Evolutionary conservation across 805 yeast species (phyloP), one percentile per base, ranked within the genome.

Genomic region (Kodamaea neixiangensis): DNA sequence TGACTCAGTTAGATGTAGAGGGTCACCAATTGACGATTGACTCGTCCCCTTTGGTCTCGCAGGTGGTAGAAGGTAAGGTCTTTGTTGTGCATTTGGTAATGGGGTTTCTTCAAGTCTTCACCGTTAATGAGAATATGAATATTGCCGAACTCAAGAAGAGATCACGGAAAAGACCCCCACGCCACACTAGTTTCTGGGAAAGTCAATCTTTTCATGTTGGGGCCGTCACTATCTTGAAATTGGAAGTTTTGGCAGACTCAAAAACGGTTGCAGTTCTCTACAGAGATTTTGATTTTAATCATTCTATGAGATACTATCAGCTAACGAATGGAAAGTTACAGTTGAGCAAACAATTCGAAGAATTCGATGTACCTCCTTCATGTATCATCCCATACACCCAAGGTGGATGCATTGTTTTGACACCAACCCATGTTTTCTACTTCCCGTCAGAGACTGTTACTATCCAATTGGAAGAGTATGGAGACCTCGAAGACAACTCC

Each of bases 211-310:
- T 54, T 11, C 47, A 59, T 7, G 54, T 62, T n/a, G 67, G 67
- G 1, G 49, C 54, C n/a, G 49, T 59, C 15, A 59, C 59, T 7
- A 54, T 63, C 5, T 54, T 54, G 46, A 48, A 52, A 19, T 54
- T 63, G 51, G 58, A 49, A 10, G 33, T 56, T 18, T 39, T 61
- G 18, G 29, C 46, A 3, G 29, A 45, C 13, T 44, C 44, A 6
- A 25, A 25, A 25, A 29, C 53, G 10, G n/a, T 71, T 13, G 74
- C 71, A 1, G 50, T 69, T 1, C 49, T 71, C 5, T 69, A 66
- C 51, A 59, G 75, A 18, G 75, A 71, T 48, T 66, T 65, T 44
- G 68, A 67, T 44, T 68, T 64, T 54, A 57, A 59, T 47, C 64
- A 62, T 45, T 67, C 73, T 9, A 50, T 72, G 39, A 59, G 76